Evolutionary conservation across 2,329 filamentous ascomycete species (phyloP).

Genomic region (Thielaviopsis euricoi): DNA sequence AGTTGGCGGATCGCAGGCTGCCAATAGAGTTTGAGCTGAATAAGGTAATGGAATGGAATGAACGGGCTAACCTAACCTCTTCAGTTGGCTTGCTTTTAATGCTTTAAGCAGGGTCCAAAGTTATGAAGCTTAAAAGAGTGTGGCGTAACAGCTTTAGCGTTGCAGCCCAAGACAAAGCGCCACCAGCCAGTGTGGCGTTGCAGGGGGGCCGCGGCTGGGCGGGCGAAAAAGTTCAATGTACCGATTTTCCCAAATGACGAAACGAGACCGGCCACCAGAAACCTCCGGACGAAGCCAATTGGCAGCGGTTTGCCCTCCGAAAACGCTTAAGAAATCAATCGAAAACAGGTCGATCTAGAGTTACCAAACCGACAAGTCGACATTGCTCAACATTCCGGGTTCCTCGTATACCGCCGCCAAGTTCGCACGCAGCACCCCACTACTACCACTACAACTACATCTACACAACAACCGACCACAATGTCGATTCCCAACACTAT

Average conservation of each 20-base stretch:
- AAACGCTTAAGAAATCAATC: neutral
- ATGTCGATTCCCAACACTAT: slow-evolving; percentile 14
- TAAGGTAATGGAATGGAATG: too few relatives aligned
- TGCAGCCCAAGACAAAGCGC: neutral
- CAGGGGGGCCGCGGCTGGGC: neutral
- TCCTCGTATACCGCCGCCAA: neutral
- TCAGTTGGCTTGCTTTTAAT: too few relatives aligned
- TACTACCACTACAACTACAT: too few relatives aligned
- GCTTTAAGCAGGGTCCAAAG: neutral
- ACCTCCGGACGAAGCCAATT: neutral
- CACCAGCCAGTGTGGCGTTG: neutral
- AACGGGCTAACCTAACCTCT: too few relatives aligned
- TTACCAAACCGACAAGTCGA: too few relatives aligned
- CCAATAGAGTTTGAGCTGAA: neutral
- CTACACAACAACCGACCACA: neutral
- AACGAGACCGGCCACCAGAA: too few relatives aligned
- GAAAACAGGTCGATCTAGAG: neutral
- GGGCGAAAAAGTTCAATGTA: slow-evolving; percentile 5
- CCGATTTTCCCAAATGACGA: neutral
- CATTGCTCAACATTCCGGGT: too few relatives aligned
- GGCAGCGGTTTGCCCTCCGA: neutral
- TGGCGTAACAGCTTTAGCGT: neutral
- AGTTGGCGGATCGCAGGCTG: neutral
- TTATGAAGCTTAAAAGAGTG: neutral
- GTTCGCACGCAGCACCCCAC: neutral